These are phyloP conservation scores for Magnolia kwangsiensis DNA, from an alignment of 164 flowering plant genomes.

Conservation along the genomic window DNA sequence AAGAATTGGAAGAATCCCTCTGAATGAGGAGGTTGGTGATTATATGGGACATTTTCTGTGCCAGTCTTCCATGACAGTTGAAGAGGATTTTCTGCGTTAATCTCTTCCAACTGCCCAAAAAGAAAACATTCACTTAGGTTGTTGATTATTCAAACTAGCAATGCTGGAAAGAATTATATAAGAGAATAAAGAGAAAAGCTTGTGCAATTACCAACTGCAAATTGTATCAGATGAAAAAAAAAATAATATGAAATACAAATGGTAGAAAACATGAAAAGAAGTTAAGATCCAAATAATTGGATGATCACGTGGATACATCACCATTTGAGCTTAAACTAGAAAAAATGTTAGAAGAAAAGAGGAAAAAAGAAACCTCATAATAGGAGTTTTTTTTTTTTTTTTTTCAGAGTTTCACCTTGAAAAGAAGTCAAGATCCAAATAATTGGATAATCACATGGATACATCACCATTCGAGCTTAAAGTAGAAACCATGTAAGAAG, in stretches of 20 bases:
- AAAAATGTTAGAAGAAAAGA: too few species aligned
- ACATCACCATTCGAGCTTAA: too few species aligned
- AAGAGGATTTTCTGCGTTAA: conserved; percentile 16
- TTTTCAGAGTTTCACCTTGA: too few species aligned
- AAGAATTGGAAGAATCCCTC: conserved; percentile 58
- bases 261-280: too few species aligned
- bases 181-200: not conserved
- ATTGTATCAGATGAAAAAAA: not conserved
- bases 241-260: not conserved
- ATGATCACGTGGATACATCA: not conserved
- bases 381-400: too few species aligned
- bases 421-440: not conserved
- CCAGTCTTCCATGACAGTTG: conserved; percentile 49
- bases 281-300: not conserved
- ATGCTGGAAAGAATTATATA: not conserved
- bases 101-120: conserved; percentile 23
- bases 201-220: not conserved
- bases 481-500: too few species aligned
- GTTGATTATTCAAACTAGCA: not conserved
- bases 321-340: too few species aligned
- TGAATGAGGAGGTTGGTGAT: conserved; percentile 38
- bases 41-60: conserved; percentile 34
- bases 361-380: too few species aligned
- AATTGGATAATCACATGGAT: not conserved
- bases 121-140: not conserved